Evolutionary conservation across 208 protist species (phyloP).

Genomic region (Angomonas deanei): DNA sequence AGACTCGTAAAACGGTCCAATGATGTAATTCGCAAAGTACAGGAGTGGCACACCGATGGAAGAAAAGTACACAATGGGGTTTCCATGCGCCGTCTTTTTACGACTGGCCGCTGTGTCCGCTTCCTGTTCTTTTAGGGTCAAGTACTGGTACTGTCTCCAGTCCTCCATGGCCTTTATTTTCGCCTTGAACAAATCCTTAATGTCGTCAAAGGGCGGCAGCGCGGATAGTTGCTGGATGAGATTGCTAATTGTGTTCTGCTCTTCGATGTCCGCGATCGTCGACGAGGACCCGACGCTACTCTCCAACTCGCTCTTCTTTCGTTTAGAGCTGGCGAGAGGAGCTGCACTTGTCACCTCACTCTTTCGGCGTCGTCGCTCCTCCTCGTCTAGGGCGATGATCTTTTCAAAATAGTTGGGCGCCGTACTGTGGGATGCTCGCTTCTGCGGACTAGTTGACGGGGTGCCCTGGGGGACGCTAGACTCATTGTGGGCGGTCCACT

Average conservation of each 20-base stretch:
- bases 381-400: not conserved
- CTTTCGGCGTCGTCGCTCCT: not conserved
- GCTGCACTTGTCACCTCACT: not conserved
- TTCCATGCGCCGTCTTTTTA: not conserved
- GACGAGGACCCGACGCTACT: not conserved
- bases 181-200: slow-evolving; percentile 7
- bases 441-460: not conserved
- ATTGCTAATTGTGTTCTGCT: not conserved
- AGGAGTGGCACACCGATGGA: slow-evolving; percentile 31
- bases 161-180: slow-evolving; percentile 16
- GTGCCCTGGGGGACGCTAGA: too few species aligned
- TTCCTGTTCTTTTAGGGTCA: slow-evolving; percentile 3
- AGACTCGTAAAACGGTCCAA: slow-evolving; percentile 33
- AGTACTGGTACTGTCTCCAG: slow-evolving; percentile 12
- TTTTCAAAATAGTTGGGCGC: not conserved
- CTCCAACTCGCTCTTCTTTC: not conserved
- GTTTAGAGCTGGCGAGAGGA: not conserved
- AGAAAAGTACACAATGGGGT: slow-evolving; percentile 3
- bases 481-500: too few species aligned
- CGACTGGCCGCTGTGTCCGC: not conserved
- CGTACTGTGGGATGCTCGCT: not conserved
- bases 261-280: not conserved
- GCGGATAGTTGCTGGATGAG: not conserved
- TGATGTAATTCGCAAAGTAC: slow-evolving; percentile 52
- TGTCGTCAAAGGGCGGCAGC: not conserved